A percentile compares a stretch with the other conserved stretches of the same genome.
Conservation (phyloP, 306 rosid genomes). For the Sicyos baderoa region DNA sequence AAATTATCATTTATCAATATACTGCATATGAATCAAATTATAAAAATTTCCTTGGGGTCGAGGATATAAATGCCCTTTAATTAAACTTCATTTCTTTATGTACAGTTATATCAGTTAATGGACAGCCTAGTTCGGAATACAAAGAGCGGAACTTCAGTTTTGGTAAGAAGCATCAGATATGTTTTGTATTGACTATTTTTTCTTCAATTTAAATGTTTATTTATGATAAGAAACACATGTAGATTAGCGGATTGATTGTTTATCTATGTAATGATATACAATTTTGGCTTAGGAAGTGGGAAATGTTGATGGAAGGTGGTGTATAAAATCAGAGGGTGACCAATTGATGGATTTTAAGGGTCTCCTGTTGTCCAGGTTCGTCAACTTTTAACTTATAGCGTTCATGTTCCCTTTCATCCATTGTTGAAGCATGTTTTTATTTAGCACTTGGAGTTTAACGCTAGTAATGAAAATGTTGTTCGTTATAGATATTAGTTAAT, state of each 20-base stretch:
- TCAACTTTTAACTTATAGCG: constrained; percentile 19
- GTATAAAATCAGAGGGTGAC: constrained; percentile 51
- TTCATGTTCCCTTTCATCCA: constrained; percentile 8
- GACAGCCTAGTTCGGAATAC: constrained; percentile 56
- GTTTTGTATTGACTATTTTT: not conserved
- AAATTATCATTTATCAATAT: not conserved
- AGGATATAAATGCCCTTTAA: not conserved
- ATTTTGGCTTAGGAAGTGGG: constrained; percentile 63
- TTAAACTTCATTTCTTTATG: constrained; percentile 16
- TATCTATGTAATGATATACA: not conserved
- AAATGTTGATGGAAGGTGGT: constrained; percentile 86
- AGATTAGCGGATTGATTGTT: not conserved
- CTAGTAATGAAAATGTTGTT: constrained; percentile 1
- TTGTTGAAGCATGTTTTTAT: not conserved
- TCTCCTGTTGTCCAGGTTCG: constrained; percentile 75
- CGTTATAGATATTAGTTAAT: not conserved
- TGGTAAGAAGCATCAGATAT: constrained; percentile 47
- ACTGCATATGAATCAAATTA: not conserved
- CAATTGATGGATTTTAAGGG: constrained; percentile 55
- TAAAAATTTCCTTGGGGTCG: not conserved
- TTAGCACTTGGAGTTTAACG: not conserved
- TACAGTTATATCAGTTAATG: constrained; percentile 67
- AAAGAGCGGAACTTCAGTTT: constrained; percentile 43
- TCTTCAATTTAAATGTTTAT: too few relatives aligned
- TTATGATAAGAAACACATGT: not conserved